A percentile compares a stretch with the other conserved stretches of the same genome.
Conservation (phyloP, 345 rosid genomes). For the Ceriops tagal region DNA sequence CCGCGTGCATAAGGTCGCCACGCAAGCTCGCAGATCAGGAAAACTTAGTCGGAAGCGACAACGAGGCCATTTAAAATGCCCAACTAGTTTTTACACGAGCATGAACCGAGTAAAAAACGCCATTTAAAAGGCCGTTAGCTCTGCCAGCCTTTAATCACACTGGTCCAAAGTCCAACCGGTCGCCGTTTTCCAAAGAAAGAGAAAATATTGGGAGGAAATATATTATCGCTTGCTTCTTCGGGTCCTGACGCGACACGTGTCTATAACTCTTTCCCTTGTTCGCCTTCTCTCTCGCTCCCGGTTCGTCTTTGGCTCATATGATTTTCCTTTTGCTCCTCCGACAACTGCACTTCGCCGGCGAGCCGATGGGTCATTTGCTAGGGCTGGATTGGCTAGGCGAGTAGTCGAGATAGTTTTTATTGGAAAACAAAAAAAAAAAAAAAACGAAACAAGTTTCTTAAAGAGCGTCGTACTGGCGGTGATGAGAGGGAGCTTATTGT, state of each 20-base stretch:
- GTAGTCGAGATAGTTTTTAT: neutral
- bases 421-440: neutral
- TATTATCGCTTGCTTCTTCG: neutral
- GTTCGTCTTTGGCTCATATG: neutral
- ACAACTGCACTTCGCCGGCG: neutral
- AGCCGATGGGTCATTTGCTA: neutral
- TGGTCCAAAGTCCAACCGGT: too few species aligned
- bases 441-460: neutral
- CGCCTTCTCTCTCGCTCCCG: neutral
- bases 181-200: too few species aligned
- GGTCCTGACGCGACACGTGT: neutral
- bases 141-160: too few species aligned
- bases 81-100: too few species aligned
- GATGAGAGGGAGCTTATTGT: constrained; percentile 62
- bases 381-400: neutral
- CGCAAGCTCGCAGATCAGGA: too few species aligned
- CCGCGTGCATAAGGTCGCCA: too few species aligned
- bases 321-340: neutral
- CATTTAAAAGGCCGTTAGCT: too few species aligned
- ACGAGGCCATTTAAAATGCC: too few species aligned
- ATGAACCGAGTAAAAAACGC: too few species aligned
- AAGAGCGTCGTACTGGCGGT: constrained; percentile 20
- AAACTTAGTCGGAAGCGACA: too few species aligned
- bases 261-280: neutral
- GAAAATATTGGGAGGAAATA: too few species aligned